A percentile compares a stretch with the other conserved stretches of the same genome.
These are phyloP conservation scores for Candida odintsovae DNA, from an alignment of 805 yeast genomes.

Conservation along the genomic window DNA sequence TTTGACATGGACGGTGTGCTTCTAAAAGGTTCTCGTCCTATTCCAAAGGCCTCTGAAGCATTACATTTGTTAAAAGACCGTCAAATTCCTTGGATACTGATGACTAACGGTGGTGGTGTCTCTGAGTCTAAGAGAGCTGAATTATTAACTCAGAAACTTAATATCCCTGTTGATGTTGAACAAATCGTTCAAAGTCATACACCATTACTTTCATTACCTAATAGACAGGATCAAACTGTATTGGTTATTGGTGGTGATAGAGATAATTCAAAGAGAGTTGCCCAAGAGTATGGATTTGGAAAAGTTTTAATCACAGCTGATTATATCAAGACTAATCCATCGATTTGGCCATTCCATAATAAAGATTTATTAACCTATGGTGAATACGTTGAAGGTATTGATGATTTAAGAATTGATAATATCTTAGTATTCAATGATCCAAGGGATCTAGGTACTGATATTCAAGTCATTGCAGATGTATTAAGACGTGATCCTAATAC, in stretches of 20 bases:
- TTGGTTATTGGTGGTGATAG: conserved; percentile 81
- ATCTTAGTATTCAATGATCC: conserved; percentile 85
- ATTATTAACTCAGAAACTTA: conserved; percentile 41
- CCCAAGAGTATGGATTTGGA: conserved; percentile 68
- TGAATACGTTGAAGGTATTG: conserved; percentile 13
- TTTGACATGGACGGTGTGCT: conserved; percentile 78
- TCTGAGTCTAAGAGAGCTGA: conserved; percentile 56
- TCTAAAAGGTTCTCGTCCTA: conserved; percentile 62
- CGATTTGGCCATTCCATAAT: conserved; percentile 70
- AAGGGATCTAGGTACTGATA: conserved; percentile 79
- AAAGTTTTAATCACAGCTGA: conserved; percentile 74
- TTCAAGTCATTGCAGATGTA: conserved; percentile 70
- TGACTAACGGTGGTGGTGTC: conserved; percentile 90
- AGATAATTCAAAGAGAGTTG: conserved; percentile 67
- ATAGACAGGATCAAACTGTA: conserved; percentile 49
- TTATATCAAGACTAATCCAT: conserved; percentile 58
- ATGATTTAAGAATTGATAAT: conserved; percentile 44
- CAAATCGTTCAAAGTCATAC: conserved; percentile 88
- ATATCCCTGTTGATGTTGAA: conserved; percentile 21
- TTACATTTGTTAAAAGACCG: conserved; percentile 44
- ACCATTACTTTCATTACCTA: conserved; percentile 61
- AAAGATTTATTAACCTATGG: conserved; percentile 38
- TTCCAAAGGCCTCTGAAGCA: conserved; percentile 61
- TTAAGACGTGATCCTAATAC: conserved; percentile 59
- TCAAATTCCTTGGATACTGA: conserved; percentile 69